Conservation (phyloP, 257 asterid species). For the Solanum tarijense region DNA sequence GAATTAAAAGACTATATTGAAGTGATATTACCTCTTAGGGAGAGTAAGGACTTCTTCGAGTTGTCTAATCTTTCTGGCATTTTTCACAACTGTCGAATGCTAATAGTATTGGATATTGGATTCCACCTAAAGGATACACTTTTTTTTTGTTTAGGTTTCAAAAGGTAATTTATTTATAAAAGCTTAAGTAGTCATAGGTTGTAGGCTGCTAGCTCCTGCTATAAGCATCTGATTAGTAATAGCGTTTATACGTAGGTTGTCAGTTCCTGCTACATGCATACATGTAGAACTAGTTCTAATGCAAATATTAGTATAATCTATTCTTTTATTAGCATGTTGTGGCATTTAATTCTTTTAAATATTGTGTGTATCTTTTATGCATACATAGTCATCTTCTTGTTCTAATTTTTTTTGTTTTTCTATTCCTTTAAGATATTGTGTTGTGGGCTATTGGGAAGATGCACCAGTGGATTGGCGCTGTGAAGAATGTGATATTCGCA, state of each 20-base stretch:
- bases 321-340: not conserved
- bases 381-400: not conserved
- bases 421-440: conserved; percentile 45
- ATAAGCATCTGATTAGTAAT: not conserved
- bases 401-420: no score
- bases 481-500: conserved; percentile 22
- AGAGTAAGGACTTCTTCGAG: not conserved
- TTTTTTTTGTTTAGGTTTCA: no score
- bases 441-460: conserved; percentile 5
- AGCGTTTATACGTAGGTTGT: not conserved
- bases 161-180: no score
- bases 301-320: not conserved
- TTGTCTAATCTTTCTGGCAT: not conserved
- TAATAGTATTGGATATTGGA: no score
- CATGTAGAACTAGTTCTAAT: not conserved
- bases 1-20: no score
- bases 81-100: no score
- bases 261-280: no score
- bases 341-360: not conserved
- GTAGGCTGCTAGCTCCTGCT: not conserved
- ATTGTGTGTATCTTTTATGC: not conserved
- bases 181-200: not conserved
- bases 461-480: conserved; percentile 32
- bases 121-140: no score
- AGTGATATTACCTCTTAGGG: no score